These are phyloP conservation scores for Xylariaceae sp. DNA, from an alignment of 2,329 filamentous ascomycete species.

Conservation along the genomic window DNA sequence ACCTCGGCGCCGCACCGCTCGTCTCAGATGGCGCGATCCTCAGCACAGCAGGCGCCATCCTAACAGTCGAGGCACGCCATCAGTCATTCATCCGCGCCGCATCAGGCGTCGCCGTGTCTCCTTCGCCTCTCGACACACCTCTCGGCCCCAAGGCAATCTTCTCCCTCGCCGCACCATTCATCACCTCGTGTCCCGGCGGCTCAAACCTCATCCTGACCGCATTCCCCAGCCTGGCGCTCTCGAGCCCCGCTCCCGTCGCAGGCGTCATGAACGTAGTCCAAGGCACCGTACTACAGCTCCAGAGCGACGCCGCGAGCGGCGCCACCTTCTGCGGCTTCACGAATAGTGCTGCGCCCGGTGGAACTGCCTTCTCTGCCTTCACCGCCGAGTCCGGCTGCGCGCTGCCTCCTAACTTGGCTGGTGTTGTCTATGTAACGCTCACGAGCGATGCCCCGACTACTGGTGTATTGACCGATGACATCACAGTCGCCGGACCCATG, in stretches of 20 bases:
- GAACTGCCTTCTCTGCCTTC: constrained; percentile 60
- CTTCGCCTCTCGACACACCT: constrained; percentile 68
- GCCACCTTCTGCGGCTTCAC: constrained; percentile 67
- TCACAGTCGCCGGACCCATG: constrained; percentile 65
- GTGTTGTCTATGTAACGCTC: constrained; percentile 66
- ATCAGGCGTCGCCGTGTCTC: constrained; percentile 56
- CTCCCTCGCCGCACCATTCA: constrained; percentile 71
- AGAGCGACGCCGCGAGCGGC: constrained; percentile 47
- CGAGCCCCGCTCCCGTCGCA: constrained; percentile 40
- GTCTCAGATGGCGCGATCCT: constrained; percentile 60
- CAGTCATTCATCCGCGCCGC: constrained; percentile 68
- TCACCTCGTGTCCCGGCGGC: constrained; percentile 64
- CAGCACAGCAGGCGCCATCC: constrained; percentile 65
- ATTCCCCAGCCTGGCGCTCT: constrained; percentile 59
- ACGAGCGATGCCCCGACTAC: constrained; percentile 51
- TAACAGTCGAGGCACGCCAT: constrained; percentile 71
- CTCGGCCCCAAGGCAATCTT: constrained; percentile 68
- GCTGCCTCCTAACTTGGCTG: constrained; percentile 60
- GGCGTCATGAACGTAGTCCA: constrained; percentile 38
- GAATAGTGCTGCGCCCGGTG: constrained; percentile 56
- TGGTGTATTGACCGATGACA: constrained; percentile 57
- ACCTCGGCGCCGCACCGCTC: constrained; percentile 68
- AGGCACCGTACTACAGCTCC: constrained; percentile 45
- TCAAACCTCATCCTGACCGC: constrained; percentile 62
- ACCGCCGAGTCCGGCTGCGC: constrained; percentile 53